Evolutionary conservation across 768 basidiomycete genomes (phyloP).

Genomic region (Tricholomella constricta): DNA sequence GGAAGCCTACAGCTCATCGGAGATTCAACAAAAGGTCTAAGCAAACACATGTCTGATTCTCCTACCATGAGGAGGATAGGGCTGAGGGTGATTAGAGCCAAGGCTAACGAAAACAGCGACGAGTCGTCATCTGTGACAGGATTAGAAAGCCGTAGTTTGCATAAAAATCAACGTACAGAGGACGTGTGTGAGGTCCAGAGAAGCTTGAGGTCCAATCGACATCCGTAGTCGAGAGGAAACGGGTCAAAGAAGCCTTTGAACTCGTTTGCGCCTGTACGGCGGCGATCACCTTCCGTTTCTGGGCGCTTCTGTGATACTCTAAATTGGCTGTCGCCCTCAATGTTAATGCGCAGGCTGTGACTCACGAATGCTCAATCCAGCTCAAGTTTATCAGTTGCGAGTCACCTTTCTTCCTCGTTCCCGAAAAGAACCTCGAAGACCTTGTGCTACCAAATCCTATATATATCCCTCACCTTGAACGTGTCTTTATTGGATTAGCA

Average conservation of each 20-base stretch:
- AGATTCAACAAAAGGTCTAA: neutral
- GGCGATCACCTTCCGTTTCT: too few relatives aligned
- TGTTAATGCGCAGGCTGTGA: too few relatives aligned
- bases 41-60: conserved; percentile 7
- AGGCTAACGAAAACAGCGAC: conserved; percentile 53
- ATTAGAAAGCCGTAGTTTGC: neutral
- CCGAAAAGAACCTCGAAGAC: neutral
- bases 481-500: neutral
- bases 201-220: conserved; percentile 24
- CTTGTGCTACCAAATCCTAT: neutral
- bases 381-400: neutral
- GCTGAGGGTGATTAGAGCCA: conserved; percentile 67
- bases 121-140: conserved; percentile 57
- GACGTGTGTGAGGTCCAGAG: conserved; percentile 69
- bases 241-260: too few relatives aligned
- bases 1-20: conserved; percentile 54
- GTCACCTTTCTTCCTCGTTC: neutral
- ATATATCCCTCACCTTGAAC: neutral
- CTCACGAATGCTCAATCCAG: neutral
- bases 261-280: too few relatives aligned
- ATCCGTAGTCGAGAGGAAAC: neutral
- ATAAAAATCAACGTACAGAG: conserved; percentile 41
- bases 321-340: too few relatives aligned
- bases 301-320: too few relatives aligned
- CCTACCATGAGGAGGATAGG: conserved; percentile 74